Conservation (phyloP, 331 rosid genomes). For the Pyrus hybrid region DNA sequence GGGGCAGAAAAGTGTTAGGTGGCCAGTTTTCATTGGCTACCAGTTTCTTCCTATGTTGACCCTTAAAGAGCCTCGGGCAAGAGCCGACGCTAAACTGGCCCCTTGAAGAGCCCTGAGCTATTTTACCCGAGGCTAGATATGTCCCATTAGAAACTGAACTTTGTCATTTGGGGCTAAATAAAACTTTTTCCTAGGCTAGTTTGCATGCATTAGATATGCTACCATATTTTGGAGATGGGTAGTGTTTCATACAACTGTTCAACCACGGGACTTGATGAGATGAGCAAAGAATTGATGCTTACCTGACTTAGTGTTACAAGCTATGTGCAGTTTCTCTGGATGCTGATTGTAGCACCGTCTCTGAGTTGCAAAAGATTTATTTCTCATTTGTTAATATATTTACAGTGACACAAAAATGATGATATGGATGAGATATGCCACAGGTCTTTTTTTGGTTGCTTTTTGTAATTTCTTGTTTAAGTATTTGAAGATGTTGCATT, state of each 20-base stretch:
- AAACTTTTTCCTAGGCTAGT: too few relatives aligned
- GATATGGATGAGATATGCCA: background rate
- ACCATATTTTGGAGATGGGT: background rate
- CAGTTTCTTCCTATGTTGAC: too few relatives aligned
- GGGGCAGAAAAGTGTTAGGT: fast-evolving
- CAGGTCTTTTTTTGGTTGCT: background rate
- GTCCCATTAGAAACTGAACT: too few relatives aligned
- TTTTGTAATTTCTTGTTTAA: background rate
- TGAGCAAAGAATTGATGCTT: background rate
- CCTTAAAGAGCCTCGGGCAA: too few relatives aligned
- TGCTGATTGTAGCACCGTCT: too few relatives aligned
- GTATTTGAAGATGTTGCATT: background rate
- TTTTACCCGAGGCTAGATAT: too few relatives aligned
- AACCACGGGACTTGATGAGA: background rate
- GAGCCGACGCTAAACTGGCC: too few relatives aligned
- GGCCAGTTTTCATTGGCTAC: fast-evolving
- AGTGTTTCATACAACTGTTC: background rate
- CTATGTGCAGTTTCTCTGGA: background rate
- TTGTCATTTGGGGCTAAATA: too few relatives aligned
- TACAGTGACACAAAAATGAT: background rate
- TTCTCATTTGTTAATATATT: background rate
- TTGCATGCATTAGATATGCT: too few relatives aligned
- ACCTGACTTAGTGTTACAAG: background rate
- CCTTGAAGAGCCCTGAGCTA: too few relatives aligned
- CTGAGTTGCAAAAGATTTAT: background rate